phyloP scores from a whole-genome alignment of 2,329 filamentous ascomycete genomes.

The Sporothrix brasiliensis region DNA sequence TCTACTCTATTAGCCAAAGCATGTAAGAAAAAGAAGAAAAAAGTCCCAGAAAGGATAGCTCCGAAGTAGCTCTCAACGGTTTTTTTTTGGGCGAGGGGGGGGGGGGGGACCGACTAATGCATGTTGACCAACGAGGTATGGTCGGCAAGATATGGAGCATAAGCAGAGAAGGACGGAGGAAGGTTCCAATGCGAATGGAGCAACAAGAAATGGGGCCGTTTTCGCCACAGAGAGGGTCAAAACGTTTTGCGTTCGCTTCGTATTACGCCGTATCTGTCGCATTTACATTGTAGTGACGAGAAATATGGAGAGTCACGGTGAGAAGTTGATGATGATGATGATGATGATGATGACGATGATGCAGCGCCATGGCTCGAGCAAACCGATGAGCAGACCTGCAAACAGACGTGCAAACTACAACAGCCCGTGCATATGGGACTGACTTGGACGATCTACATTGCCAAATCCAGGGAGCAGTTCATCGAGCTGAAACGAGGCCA shows the following conservation, averaged over 20 bases:
- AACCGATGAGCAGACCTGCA: neutral
- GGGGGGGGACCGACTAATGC: neutral
- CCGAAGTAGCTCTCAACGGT: constrained; percentile 7
- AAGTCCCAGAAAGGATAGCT: neutral
- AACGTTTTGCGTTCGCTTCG: neutral
- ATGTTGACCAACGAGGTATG: constrained; percentile 1
- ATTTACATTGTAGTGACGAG: neutral
- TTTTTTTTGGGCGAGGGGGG: constrained; percentile 16
- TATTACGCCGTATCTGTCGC: neutral
- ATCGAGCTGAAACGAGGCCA: constrained; percentile 12
- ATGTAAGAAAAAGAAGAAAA: neutral
- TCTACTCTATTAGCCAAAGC: too few species aligned
- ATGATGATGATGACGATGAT: too few species aligned
- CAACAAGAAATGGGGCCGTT: neutral
- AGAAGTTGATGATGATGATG: too few species aligned
- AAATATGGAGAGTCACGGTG: neutral
- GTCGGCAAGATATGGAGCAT: neutral
- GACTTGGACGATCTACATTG: too few species aligned
- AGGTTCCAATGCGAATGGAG: neutral
- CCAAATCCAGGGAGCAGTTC: constrained; percentile 10
- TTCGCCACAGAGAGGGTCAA: neutral
- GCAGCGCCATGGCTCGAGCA: neutral
- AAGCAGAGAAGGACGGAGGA: neutral
- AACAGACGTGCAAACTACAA: neutral
- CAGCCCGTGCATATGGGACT: neutral